phyloP scores from a whole-genome alignment of 208 protist genomes.

The Naegleria gruberi region DNA sequence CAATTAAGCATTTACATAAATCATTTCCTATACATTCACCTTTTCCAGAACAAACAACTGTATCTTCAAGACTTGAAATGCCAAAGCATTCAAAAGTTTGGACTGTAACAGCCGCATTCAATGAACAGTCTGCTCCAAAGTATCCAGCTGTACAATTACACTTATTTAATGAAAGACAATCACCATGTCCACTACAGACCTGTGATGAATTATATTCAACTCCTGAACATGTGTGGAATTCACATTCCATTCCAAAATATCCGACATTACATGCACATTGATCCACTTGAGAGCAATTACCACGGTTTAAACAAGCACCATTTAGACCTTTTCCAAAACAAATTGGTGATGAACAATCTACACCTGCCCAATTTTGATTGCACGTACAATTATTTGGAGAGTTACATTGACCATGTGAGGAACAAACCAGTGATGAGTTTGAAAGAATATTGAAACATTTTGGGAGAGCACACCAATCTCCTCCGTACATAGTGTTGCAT shows the following conservation, averaged over 20 bases:
- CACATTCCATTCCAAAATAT: neutral
- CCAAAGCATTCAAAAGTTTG: no score
- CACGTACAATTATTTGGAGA: neutral
- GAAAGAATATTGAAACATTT: no score
- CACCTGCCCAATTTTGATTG: neutral
- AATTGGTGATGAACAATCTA: neutral
- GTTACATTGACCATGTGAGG: neutral
- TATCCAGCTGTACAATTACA: neutral
- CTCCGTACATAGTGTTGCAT: no score
- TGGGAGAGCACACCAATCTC: no score
- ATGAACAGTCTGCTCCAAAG: neutral
- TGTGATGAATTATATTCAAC: neutral
- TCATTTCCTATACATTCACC: no score
- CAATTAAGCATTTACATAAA: no score
- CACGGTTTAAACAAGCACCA: neutral
- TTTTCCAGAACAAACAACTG: no score
- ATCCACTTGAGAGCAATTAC: neutral
- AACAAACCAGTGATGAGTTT: no score
- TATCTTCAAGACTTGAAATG: no score
- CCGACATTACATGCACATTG: neutral
- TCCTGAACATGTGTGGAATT: neutral
- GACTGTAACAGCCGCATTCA: no score
- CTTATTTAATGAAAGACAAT: neutral
- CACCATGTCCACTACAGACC: neutral
- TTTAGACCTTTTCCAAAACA: neutral